Evolutionary conservation across 352 stramenopile species (phyloP), one percentile per base, ranked within the genome.

Genomic region (Phytophthora idaei): DNA sequence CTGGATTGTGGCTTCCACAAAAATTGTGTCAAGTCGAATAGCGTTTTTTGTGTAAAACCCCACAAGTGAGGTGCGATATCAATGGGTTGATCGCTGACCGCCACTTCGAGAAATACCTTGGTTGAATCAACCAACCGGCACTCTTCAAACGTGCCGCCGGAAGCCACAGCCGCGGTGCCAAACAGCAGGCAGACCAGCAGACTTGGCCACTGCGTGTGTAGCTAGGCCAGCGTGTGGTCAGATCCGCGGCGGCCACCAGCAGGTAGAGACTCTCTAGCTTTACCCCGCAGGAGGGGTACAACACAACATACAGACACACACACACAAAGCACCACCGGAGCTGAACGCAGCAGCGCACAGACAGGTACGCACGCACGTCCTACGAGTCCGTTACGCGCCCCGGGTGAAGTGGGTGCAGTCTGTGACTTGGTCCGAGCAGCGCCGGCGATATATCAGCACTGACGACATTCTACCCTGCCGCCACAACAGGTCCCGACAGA

Each of bases 101-200:
- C 32, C 51, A 57, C 51, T 57, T 58, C 36, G 52, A 49, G 52
- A 58, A 49, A 39, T 39, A 14, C 34, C 34, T 48, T 21, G 10
- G 14, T 27, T 52, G 7, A 54, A 27, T 21, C 47, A 39, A 25
- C 14, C 14, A 28, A 54, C 29, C 5, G 27, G 14, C 47, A 39
- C 29, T 39, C 47, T 41, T 45, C 31, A 14, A 49, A 32, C 41
- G 1, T 27, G 41, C n/a, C n/a, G 41, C 15, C n/a, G n/a, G n/a
- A 21, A 47, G 41, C 41, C 21, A 28, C 11, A 34, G 17, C 32
- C 49, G 49, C 32, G 32, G 32, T 5, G 32, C 5, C 36, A n/a
- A 42, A 63, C 56, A 64, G 45, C 47, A 51, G 36, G 47, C 48
- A 57, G 34, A 45, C 49, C 34, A 53, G 29, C 21, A 51, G 31